phyloP scores from a whole-genome alignment of 768 basidiomycete genomes.

The Suillus placidus region DNA sequence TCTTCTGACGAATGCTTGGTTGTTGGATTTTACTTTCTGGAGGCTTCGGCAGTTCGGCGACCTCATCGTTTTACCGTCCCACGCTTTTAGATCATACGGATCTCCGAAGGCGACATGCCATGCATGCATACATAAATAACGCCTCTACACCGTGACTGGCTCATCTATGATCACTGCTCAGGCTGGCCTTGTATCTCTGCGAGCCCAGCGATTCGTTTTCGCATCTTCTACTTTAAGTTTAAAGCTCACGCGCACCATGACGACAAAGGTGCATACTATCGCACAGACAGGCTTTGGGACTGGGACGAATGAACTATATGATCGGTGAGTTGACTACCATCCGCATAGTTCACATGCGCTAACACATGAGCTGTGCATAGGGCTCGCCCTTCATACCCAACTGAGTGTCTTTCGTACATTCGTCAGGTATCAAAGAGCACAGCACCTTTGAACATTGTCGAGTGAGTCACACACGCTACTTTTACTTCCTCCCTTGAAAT shows the following conservation, averaged over 20 bases:
- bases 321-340: constrained; percentile 47
- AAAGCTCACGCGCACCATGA: constrained; percentile 25
- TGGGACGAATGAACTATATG: constrained; percentile 85
- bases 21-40: not conserved
- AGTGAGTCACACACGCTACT: constrained; percentile 47
- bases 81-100: not conserved
- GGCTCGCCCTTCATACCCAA: constrained; percentile 82
- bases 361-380: constrained; percentile 38
- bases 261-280: constrained; percentile 54
- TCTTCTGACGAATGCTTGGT: no score
- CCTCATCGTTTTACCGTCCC: not conserved
- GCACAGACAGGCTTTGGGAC: constrained; percentile 75
- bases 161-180: not conserved
- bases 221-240: not conserved
- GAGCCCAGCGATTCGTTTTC: not conserved
- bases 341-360: not conserved
- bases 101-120: not conserved
- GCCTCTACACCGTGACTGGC: not conserved
- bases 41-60: constrained; percentile 4
- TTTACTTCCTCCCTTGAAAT: constrained; percentile 1
- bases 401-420: constrained; percentile 62
- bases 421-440: constrained; percentile 44
- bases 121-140: not conserved
- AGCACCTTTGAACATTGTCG: constrained; percentile 61
- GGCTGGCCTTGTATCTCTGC: not conserved